Evolutionary conservation across 441 rosid genomes (phyloP).

Genomic region (Corymbia citriodora): DNA sequence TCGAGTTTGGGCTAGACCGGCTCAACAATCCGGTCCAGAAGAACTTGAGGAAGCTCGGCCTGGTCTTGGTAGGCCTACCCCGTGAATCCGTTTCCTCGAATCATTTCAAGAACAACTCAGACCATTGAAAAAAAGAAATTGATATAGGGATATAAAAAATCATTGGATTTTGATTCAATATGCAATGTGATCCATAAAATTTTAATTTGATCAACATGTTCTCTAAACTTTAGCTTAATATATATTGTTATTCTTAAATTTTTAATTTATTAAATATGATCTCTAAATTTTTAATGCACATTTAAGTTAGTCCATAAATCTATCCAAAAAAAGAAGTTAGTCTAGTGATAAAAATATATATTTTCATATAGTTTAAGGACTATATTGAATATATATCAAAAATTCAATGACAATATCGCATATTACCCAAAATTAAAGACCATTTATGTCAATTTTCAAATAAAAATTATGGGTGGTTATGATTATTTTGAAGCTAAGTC

Average conservation of each 20-base stretch:
- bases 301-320: no score
- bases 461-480: background rate
- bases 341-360: no score
- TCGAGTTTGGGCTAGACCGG: background rate
- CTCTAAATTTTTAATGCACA: rapidly evolving
- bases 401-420: no score
- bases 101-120: background rate
- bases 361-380: no score
- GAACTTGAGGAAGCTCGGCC: background rate
- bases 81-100: background rate
- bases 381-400: no score
- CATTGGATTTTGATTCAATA: no score
- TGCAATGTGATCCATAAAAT: rapidly evolving
- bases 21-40: background rate
- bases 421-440: no score
- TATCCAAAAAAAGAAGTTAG: no score
- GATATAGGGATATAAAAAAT: no score
- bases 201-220: rapidly evolving
- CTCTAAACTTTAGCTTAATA: rapidly evolving
- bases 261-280: no score
- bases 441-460: no score
- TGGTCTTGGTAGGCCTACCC: background rate
- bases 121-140: rapidly evolving
- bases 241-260: no score
- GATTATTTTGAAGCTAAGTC: background rate